Base-by-base conservation (phyloP, 2,329 filamentous ascomycete genomes). In the Claviceps citrina region DNA sequence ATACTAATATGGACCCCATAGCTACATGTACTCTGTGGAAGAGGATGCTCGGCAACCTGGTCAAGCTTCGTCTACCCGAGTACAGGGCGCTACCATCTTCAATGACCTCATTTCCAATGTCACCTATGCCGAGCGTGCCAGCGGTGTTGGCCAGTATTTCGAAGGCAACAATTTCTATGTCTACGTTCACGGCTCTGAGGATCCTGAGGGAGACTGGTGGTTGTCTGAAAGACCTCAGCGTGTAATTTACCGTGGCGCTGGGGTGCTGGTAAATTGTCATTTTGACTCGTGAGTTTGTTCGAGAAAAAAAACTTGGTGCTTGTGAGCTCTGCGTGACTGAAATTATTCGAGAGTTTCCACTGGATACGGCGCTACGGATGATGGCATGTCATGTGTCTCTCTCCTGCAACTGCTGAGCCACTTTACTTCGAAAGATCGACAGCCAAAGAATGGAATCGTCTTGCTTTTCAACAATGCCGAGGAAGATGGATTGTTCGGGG, bases 391-490 rank as follows among this genome's bases (percentile, higher is more conserved):
- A 22, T 84, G 93, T 18, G 76, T 93, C n/a, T 81, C 81, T 0
- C 66, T 89, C 31, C 68, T 96, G 36, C 86, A 95, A 57, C 65
- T 96, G 36, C 70, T 96, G 45, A 83, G 79, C 46, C 84, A 94
- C 60, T 95, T 93, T 55, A 86, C 84, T 1, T 71, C 71, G 2
- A 63, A 73, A 0, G 77, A 70, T 22, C 76, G 83, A 47, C 76
- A 76, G 53, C 87, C 87, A 2, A 79, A 76, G 52, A 76, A 80
- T 49, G 89, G 87, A 2, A 71, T 98, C 32, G 74, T 96, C 12
- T 70, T 85, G 8, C 69, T 96, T 22, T 71, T 96, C 54, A 98
- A 98, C 67, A 95, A 96, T 53, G 89, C 83, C 27, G 91, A 98
- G 55, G 91, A 98, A 56, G 89, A 96, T 52, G 91, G 78, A 27